These are phyloP conservation scores for Pachysolen tannophilus DNA, from an alignment of 805 yeast species.

Conservation along the genomic window DNA sequence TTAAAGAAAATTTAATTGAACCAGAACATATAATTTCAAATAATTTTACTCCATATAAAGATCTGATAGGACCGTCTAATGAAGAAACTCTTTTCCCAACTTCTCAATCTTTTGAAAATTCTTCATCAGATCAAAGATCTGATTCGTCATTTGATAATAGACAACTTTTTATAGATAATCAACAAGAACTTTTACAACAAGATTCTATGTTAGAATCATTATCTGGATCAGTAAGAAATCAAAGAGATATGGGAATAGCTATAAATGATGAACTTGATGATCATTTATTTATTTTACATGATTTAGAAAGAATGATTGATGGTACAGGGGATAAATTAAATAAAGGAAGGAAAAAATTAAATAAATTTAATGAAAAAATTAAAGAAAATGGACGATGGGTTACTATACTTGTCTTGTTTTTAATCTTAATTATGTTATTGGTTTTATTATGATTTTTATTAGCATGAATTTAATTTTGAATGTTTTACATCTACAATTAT, in stretches of 20 bases:
- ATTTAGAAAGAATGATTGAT: conserved; percentile 39
- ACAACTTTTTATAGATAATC: conserved; percentile 28
- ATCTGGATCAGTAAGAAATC: conserved; percentile 34
- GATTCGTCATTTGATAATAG: conserved; percentile 17
- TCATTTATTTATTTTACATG: conserved; percentile 40
- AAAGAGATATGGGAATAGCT: conserved; percentile 34
- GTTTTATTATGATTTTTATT: too few species aligned
- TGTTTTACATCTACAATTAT: not conserved
- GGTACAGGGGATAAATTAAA: conserved; percentile 30
- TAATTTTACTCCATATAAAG: conserved; percentile 3
- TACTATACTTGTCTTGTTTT: conserved; percentile 32
- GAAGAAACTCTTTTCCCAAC: conserved; percentile 2
- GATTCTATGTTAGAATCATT: conserved; percentile 33
- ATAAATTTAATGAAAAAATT: conserved; percentile 29
- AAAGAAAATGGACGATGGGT: conserved; percentile 43
- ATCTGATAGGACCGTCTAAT: not conserved
- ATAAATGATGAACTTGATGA: conserved; percentile 40
- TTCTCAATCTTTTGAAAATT: not conserved
- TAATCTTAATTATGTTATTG: conserved; percentile 36
- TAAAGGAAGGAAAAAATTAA: conserved; percentile 32
- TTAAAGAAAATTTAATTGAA: conserved; percentile 15
- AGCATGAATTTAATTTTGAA: not conserved
- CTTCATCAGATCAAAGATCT: conserved; percentile 2
- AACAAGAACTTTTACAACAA: conserved; percentile 38
- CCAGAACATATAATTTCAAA: conserved; percentile 1